Conservation (phyloP, 1,284 basidiomycete species). For the Acaromyces ingoldii region DNA sequence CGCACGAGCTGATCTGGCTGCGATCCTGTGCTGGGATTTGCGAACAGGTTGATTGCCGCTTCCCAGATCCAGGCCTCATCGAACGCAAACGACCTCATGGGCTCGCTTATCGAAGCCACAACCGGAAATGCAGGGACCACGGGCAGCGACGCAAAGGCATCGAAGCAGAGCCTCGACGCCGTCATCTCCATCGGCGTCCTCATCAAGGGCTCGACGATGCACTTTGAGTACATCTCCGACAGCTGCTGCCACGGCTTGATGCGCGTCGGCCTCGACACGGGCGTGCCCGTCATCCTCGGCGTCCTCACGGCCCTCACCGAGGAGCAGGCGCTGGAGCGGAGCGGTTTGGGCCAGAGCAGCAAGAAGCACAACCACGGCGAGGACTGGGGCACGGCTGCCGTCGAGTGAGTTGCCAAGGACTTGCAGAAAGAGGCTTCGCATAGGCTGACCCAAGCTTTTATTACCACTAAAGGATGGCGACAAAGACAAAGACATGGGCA, state of each 20-base stretch:
- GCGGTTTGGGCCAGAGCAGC: constrained; percentile 64
- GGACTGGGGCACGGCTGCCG: constrained; percentile 91
- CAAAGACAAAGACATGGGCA: constrained; percentile 38
- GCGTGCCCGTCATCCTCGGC: constrained; percentile 93
- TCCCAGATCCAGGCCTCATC: constrained; percentile 72
- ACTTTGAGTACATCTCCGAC: constrained; percentile 77
- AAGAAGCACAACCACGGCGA: constrained; percentile 87
- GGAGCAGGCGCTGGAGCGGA: constrained; percentile 86
- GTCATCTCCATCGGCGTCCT: constrained; percentile 94
- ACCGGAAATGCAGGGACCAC: too few relatives aligned
- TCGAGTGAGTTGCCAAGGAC: constrained; percentile 60
- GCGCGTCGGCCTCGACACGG: constrained; percentile 85
- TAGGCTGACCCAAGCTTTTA: background rate
- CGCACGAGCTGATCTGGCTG: background rate
- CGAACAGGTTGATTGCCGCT: constrained; percentile 70
- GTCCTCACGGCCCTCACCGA: constrained; percentile 89
- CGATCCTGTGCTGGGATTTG: constrained; percentile 42
- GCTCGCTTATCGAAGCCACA: constrained; percentile 50
- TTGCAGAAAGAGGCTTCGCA: background rate
- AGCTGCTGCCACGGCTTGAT: constrained; percentile 86
- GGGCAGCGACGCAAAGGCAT: constrained; percentile 7
- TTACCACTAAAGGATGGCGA: constrained; percentile 29
- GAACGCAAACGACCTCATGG: constrained; percentile 71
- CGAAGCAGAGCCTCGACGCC: constrained; percentile 62
- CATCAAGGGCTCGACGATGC: constrained; percentile 68